phyloP scores from a whole-genome alignment of 495 filamentous ascomycete species.

The Gamarada debralockiae region DNA sequence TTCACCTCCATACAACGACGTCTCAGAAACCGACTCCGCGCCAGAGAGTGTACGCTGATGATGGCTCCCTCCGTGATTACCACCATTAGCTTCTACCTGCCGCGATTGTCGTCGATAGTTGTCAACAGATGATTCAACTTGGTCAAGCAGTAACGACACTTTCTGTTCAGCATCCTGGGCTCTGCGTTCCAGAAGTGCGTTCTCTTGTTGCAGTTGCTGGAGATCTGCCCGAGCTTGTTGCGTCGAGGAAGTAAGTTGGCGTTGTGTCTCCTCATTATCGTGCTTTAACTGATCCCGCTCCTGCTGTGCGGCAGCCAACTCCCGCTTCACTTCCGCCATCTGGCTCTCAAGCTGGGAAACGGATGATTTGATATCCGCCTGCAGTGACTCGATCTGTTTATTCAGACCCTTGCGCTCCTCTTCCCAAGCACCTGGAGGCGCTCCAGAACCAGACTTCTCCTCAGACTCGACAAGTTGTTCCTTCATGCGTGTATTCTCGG shows the following conservation, averaged over 20 bases:
- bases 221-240: constrained; percentile 65
- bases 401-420: constrained; percentile 65
- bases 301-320: constrained; percentile 57
- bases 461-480: constrained; percentile 66
- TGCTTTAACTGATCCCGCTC: constrained; percentile 63
- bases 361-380: constrained; percentile 62
- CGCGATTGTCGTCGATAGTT: constrained; percentile 85
- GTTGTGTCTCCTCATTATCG: constrained; percentile 52
- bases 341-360: constrained; percentile 66
- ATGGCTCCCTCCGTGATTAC: constrained; percentile 19
- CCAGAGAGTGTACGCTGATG: constrained; percentile 30
- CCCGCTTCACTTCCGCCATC: constrained; percentile 58
- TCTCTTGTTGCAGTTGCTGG: constrained; percentile 78
- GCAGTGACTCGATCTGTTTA: constrained; percentile 60
- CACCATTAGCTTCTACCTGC: constrained; percentile 29
- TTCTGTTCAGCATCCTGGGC: constrained; percentile 89
- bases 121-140: constrained; percentile 89
- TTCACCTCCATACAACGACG: constrained; percentile 39
- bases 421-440: constrained; percentile 64
- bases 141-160: constrained; percentile 87
- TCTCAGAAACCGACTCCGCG: constrained; percentile 44
- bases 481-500: constrained; percentile 77
- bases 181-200: constrained; percentile 70
- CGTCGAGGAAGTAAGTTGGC: constrained; percentile 50
- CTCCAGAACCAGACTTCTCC: constrained; percentile 36